Evolutionary conservation across 768 basidiomycete genomes (phyloP).

Genomic region (Tephrocybe rancida): DNA sequence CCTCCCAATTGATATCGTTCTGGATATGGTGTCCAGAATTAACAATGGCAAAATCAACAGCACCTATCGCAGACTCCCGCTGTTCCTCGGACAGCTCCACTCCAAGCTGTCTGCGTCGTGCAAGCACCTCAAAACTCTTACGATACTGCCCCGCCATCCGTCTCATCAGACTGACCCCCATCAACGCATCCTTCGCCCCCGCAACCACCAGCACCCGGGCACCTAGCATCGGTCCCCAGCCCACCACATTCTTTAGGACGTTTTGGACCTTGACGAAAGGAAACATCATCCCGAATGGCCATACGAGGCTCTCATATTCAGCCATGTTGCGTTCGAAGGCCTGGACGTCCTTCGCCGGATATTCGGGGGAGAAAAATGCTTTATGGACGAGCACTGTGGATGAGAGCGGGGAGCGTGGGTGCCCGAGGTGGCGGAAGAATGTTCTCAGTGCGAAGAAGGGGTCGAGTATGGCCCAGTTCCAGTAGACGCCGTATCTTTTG

Average conservation of each 20-base stretch:
- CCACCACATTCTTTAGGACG: constrained; percentile 9
- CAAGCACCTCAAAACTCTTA: background rate
- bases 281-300: constrained; percentile 18
- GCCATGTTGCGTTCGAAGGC: constrained; percentile 11
- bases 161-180: constrained; percentile 11
- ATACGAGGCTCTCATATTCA: constrained; percentile 15
- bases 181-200: constrained; percentile 12
- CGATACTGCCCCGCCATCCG: constrained; percentile 13
- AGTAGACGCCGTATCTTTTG: constrained; percentile 5
- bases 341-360: background rate
- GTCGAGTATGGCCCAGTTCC: constrained; percentile 10
- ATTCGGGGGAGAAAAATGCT: constrained; percentile 14
- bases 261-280: constrained; percentile 14
- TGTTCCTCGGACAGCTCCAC: background rate
- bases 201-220: constrained; percentile 5
- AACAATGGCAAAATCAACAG: constrained; percentile 7
- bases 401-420: constrained; percentile 13
- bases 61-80: background rate
- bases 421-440: constrained; percentile 9
- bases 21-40: constrained; percentile 17
- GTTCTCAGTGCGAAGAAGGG: constrained; percentile 5
- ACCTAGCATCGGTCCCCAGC: background rate
- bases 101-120: background rate
- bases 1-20: constrained; percentile 17
- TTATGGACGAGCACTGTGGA: constrained; percentile 12